Base-by-base conservation (phyloP, 768 basidiomycete genomes). In the Ramaria rubella region DNA sequence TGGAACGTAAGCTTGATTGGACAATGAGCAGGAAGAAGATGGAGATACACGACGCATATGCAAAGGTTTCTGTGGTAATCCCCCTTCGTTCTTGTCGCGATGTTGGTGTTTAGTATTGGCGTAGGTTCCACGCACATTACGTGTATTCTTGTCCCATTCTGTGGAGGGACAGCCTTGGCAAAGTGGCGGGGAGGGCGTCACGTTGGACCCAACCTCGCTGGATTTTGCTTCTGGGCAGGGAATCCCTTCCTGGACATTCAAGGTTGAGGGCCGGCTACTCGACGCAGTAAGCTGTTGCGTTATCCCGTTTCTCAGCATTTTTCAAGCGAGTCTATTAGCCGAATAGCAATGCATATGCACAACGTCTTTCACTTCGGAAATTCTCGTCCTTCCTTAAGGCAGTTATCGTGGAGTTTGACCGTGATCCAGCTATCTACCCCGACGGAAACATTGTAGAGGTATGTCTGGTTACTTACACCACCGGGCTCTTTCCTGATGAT, bases 1-100 rank as follows among this genome's bases (percentile, higher is more conserved):
- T 90, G 83, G 94, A 96, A 68, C 80, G 88, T 57, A 90, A 87
- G 67, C 74, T 97, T 15, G 94, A 97, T 69, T 96, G 94, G 94
- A 94, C 92, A 3, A 87, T 94, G 77, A 84, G 83, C 67, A 77
- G 94, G 67, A 95, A 95, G 71, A 83, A 80, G 62, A 86, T 86
- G 9, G 94, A 97, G 67, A 84, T 97, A 30, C 89, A 93, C 65
- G 94, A 97, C 66, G 83, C 91, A n/a, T 67, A 94, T 45, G 79
- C 80, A 21, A 79, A 86, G 57, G 83, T 80, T 31, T 82, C 87
- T 19, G 81, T 83, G 4, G 93, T 91, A 60, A 59, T 77, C 69
- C 4, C 27, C 2, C 65, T 19, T 51, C 14, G 21, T 21, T 5
- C 33, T 15, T 34, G 26, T 17, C 27, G n/a, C 33, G 21, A 46